phyloP scores from a whole-genome alignment of 805 yeast species.

The Brettanomyces bruxellensis region DNA sequence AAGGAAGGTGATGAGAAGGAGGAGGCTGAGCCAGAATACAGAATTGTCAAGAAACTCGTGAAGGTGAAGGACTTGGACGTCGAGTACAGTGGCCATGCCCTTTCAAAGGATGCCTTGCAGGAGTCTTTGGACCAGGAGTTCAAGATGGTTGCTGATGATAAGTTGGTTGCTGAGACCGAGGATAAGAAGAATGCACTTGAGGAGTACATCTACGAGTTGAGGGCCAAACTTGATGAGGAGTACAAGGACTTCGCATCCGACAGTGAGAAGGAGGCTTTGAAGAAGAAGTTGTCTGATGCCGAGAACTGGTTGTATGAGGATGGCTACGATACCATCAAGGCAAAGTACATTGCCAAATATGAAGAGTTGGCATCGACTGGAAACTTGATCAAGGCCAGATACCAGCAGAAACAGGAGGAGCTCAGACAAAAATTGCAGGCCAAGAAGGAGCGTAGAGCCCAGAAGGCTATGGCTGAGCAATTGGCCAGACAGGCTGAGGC shows the following conservation, averaged over 20 bases:
- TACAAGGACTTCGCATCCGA: slow-evolving; percentile 84
- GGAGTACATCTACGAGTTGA: slow-evolving; percentile 95
- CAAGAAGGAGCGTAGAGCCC: slow-evolving; percentile 51
- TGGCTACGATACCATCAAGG: slow-evolving; percentile 94
- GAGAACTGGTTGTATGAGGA: slow-evolving; percentile 99
- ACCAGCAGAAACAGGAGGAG: slow-evolving; percentile 89
- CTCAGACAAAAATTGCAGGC: slow-evolving; percentile 81
- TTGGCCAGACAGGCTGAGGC: slow-evolving; percentile 57
- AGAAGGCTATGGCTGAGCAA: slow-evolving; percentile 12
- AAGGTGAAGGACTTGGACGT: slow-evolving; percentile 77
- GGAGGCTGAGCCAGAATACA: slow-evolving; percentile 73
- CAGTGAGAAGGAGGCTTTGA: slow-evolving; percentile 76
- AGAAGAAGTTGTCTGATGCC: slow-evolving; percentile 66
- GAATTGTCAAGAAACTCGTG: slow-evolving; percentile 85
- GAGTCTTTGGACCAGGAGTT: slow-evolving; percentile 73
- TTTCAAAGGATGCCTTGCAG: slow-evolving; percentile 47
- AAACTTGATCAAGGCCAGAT: slow-evolving; percentile 92
- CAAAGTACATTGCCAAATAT: slow-evolving; percentile 93
- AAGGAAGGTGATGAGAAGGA: slow-evolving; percentile 27
- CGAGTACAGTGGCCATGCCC: slow-evolving; percentile 50
- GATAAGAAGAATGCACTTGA: slow-evolving; percentile 97
- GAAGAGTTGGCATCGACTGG: slow-evolving; percentile 95
- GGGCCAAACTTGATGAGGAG: slow-evolving; percentile 92
- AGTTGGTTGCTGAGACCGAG: slow-evolving; percentile 96
- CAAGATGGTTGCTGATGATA: slow-evolving; percentile 80